Evolutionary conservation across 139 green algal genomes (phyloP).

Genomic region (Cymbomonas tetramitiformis): DNA sequence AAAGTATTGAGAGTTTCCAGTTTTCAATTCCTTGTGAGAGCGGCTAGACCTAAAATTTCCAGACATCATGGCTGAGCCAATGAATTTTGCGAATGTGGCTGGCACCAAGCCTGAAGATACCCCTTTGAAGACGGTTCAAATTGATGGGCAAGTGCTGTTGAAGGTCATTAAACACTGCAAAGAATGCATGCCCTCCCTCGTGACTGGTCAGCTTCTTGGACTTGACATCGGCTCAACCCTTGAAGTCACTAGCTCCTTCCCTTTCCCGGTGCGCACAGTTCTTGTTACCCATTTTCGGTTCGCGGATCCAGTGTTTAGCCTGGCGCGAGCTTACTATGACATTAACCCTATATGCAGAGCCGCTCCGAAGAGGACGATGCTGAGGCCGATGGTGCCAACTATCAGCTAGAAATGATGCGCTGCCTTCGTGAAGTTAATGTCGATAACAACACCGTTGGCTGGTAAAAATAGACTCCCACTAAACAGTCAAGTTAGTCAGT

Average conservation of each 20-base stretch:
- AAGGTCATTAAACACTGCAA: constrained; percentile 94
- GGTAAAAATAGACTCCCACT: too few species aligned
- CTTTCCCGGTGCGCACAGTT: too few species aligned
- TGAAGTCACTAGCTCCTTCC: constrained; percentile 94
- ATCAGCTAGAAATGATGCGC: constrained; percentile 97
- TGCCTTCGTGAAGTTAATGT: constrained; percentile 92
- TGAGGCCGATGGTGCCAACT: constrained; percentile 54
- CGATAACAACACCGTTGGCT: constrained; percentile 98
- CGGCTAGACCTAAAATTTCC: too few species aligned
- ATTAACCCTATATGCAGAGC: too few species aligned
- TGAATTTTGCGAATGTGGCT: too few species aligned
- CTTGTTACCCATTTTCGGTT: too few species aligned
- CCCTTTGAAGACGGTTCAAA: constrained; percentile 21
- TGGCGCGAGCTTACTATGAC: too few species aligned
- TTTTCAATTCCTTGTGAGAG: too few species aligned
- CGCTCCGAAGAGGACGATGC: constrained; percentile 19
- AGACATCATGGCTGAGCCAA: too few species aligned
- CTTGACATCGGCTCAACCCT: constrained; percentile 85
- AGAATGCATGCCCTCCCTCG: constrained; percentile 49
- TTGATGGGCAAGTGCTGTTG: constrained; percentile 35
- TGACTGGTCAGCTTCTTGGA: constrained; percentile 90
- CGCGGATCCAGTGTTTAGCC: too few species aligned
- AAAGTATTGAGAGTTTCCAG: too few species aligned
- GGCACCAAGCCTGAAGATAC: background rate
- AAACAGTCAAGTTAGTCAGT: too few species aligned